Conservation (phyloP, 331 rosid species). For the Dryas integrifolia region DNA sequence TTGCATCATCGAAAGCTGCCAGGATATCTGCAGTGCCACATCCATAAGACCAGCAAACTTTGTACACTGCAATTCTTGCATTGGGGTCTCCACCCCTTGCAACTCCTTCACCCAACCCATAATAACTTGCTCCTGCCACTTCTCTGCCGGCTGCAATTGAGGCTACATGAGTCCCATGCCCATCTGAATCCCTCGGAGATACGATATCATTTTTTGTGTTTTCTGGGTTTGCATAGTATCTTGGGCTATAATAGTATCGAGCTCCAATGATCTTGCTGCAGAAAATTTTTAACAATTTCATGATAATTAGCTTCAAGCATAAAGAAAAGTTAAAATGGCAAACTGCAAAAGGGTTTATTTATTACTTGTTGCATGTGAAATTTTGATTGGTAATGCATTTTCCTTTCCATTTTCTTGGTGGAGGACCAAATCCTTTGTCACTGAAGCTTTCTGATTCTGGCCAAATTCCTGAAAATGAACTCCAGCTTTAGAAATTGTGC, state of each 20-base stretch:
- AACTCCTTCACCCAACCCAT: conserved; percentile 18
- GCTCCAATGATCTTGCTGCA: conserved; percentile 36
- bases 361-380: conserved; percentile 35
- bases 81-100: conserved; percentile 30
- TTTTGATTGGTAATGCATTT: background rate
- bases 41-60: conserved; percentile 21
- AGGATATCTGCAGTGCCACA: conserved; percentile 26
- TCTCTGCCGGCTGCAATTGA: conserved; percentile 32
- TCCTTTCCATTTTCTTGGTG: conserved; percentile 31
- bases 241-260: conserved; percentile 1
- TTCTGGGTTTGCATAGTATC: background rate
- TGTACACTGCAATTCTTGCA: conserved; percentile 28
- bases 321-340: background rate
- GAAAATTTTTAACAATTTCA: background rate
- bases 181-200: conserved; percentile 22
- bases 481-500: background rate
- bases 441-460: conserved; percentile 23
- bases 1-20: conserved; percentile 33
- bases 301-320: background rate
- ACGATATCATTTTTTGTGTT: background rate
- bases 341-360: background rate
- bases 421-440: conserved; percentile 22
- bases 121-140: conserved; percentile 21
- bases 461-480: conserved; percentile 13
- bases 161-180: conserved; percentile 30